Base-by-base conservation (phyloP, 2,329 filamentous ascomycete genomes). In the Teratosphaeria zuluensis region DNA sequence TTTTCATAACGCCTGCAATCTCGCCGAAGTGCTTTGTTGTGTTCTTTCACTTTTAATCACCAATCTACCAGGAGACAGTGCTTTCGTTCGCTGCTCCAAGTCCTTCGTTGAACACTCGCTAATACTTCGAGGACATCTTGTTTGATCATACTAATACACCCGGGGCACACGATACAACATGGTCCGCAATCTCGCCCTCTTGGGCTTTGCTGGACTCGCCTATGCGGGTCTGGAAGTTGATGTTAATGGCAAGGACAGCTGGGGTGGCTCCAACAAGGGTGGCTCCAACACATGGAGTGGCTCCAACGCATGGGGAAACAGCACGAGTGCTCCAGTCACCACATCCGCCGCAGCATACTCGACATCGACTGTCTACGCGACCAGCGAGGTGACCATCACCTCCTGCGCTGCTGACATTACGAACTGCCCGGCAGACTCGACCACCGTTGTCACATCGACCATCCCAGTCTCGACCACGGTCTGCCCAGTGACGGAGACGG, bases 401-500 rank as follows among this genome's bases (percentile, higher is more conserved):
- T 62, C 57, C 28, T 67, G 64, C 53, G 59, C 60, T 19, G 42
- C 64, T 14, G 58, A 53, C 4, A 33, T 59, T 16, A 65, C 64
- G 46, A 59, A 65, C 57, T 68, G 64, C 59, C 64, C 67, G 4
- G 64, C 63, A 24, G 48, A 60, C 8, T 51, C 54, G 31, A 58
- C 56, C 48, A 65, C 68, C 6, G 64, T 72, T 42, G 63, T 73
- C 54, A 77, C 74, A 14, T 68, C 69, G 52, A 70, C 70, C 32
- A 62, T 73, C 54, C 68, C 70, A 33, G 62, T 73, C 53, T 72
- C 69, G 46, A 77, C 74, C 52, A 76, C 74, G 19, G 66, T 75
- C 46, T 57, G 57, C 89, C 73, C 77, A 81, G 62, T 96, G 92
- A 77, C 80, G 96, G 66, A 84, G 86, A 69, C 83, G 90, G 58